phyloP scores from a whole-genome alignment of 73 alveolate species.

The Blepharisma stoltei region DNA sequence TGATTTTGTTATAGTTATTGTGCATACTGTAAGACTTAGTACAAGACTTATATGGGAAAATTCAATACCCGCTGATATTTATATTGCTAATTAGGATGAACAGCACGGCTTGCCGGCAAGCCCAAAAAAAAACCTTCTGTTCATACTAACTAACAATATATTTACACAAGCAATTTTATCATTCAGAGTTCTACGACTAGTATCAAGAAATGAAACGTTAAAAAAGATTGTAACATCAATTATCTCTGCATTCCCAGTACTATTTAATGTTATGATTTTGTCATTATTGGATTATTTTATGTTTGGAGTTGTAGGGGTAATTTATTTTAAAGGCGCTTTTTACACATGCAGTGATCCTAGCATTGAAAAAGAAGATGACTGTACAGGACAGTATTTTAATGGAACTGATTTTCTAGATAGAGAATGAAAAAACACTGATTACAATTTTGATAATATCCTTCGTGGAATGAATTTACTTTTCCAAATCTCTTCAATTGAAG shows the following conservation, averaged over 20 bases:
- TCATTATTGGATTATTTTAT: conserved; percentile 55
- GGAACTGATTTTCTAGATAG: conserved; percentile 12
- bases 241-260: conserved; percentile 52
- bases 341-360: conserved; percentile 38
- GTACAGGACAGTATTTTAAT: conserved; percentile 41
- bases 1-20: conserved; percentile 44
- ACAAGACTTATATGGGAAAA: not conserved
- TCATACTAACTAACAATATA: too few species aligned
- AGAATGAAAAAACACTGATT: conserved; percentile 36
- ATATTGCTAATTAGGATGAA: too few species aligned
- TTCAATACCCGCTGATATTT: not conserved
- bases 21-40: conserved; percentile 32
- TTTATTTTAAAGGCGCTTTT: conserved; percentile 33
- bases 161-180: conserved; percentile 65
- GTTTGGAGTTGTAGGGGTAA: conserved; percentile 66
- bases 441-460: conserved; percentile 48
- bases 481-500: conserved; percentile 47
- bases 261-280: conserved; percentile 60
- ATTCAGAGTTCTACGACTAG: conserved; percentile 55
- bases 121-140: conserved; percentile 27
- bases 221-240: conserved; percentile 58
- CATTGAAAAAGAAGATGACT: conserved; percentile 27
- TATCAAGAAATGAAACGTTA: conserved; percentile 55
- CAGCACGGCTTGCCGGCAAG: too few species aligned
- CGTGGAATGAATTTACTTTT: conserved; percentile 41